Evolutionary conservation across 2,329 filamentous ascomycete species (phyloP).

Genomic region (Colletotrichum orbiculare): DNA sequence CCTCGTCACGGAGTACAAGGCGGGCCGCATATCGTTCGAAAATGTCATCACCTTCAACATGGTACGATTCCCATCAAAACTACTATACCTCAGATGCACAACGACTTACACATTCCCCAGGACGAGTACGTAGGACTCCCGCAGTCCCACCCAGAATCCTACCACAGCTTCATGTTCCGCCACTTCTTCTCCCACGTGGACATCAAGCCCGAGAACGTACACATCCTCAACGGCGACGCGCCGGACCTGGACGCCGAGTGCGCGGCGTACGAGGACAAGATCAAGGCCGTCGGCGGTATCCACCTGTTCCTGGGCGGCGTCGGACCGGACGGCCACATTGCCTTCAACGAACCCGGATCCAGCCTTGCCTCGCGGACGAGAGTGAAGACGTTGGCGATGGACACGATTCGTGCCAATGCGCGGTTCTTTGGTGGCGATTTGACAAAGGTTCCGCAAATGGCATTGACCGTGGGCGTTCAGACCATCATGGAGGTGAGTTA

Average conservation of each 20-base stretch:
- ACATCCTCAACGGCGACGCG: conserved; percentile 80
- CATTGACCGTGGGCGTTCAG: conserved; percentile 49
- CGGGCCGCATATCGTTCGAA: conserved; percentile 56
- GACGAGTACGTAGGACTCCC: conserved; percentile 81
- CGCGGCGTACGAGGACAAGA: conserved; percentile 77
- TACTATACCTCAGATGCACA: not conserved
- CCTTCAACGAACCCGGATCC: conserved; percentile 84
- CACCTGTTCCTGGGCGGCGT: conserved; percentile 83
- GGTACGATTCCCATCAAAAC: conserved; percentile 48
- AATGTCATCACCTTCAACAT: conserved; percentile 85
- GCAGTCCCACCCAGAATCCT: conserved; percentile 79
- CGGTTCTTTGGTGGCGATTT: conserved; percentile 60
- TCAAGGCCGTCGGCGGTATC: conserved; percentile 75
- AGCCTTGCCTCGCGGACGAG: conserved; percentile 76
- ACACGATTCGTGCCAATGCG: conserved; percentile 81
- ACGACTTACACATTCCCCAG: conserved; percentile 42
- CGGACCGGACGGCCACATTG: conserved; percentile 82
- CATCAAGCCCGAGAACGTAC: conserved; percentile 74
- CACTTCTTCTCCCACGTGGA: conserved; percentile 82
- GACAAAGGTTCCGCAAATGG: conserved; percentile 39
- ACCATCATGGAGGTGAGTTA: conserved; percentile 59
- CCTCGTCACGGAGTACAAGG: conserved; percentile 71
- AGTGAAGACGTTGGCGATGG: conserved; percentile 82
- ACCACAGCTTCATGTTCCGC: conserved; percentile 87
- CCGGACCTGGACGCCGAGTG: conserved; percentile 76